Conservation (phyloP, 2,329 filamentous ascomycete genomes). For the Neoarthrinium moseri region DNA sequence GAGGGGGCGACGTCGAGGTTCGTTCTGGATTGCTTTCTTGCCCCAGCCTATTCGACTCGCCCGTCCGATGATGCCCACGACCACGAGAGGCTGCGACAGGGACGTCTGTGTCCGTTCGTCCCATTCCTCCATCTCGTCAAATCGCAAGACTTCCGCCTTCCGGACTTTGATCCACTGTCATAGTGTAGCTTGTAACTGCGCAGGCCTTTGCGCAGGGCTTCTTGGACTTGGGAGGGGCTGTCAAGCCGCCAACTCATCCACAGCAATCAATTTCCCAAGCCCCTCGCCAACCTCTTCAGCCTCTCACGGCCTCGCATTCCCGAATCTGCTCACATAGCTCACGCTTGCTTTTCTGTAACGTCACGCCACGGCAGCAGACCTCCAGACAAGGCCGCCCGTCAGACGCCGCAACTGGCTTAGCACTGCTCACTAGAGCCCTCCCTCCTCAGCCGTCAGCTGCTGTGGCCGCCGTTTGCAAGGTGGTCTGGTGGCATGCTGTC, state of each 20-base stretch:
- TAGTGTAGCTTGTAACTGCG: too few relatives aligned
- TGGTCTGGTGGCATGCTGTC: constrained; percentile 16
- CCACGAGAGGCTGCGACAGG: too few relatives aligned
- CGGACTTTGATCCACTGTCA: too few relatives aligned
- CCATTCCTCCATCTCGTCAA: too few relatives aligned
- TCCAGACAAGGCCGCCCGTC: background rate
- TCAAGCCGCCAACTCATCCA: constrained; percentile 11
- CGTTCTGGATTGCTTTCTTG: too few relatives aligned
- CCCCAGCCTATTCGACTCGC: too few relatives aligned
- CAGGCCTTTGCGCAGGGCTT: too few relatives aligned
- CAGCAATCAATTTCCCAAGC: constrained; percentile 14
- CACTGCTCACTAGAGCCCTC: constrained; percentile 1
- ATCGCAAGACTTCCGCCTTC: too few relatives aligned
- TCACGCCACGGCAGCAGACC: constrained; percentile 15
- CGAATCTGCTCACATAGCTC: background rate
- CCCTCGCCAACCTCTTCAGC: constrained; percentile 4
- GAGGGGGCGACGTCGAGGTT: too few relatives aligned
- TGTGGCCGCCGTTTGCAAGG: constrained; percentile 15
- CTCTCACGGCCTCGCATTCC: constrained; percentile 4
- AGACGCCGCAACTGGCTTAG: constrained; percentile 19
- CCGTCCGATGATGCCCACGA: too few relatives aligned
- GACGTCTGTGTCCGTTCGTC: too few relatives aligned
- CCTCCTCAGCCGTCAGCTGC: constrained; percentile 23
- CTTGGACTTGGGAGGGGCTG: background rate
- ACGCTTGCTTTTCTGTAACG: constrained; percentile 19